A percentile compares a stretch with the other conserved stretches of the same genome.
These are phyloP conservation scores for Hortiboletus campestris DNA, from an alignment of 768 basidiomycete genomes.

Conservation along the genomic window DNA sequence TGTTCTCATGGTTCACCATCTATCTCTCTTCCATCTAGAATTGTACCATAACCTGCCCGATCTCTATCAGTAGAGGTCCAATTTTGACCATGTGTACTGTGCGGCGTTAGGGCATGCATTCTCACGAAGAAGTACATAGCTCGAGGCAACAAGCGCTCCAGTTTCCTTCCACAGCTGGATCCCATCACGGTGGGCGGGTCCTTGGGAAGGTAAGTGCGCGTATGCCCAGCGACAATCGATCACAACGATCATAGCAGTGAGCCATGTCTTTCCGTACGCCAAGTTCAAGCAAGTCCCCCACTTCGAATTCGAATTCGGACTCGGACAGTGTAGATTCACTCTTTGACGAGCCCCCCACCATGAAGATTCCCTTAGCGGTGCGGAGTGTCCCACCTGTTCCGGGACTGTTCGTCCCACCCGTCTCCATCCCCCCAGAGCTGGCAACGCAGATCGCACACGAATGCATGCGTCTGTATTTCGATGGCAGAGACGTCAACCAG, in stretches of 20 bases:
- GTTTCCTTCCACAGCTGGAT: not conserved
- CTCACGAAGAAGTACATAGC: conserved; percentile 19
- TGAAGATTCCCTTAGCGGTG: conserved; percentile 20
- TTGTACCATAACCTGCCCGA: not conserved
- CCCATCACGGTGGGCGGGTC: not conserved
- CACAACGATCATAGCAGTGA: not conserved
- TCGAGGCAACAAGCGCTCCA: not conserved
- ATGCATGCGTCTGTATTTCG: conserved; percentile 60
- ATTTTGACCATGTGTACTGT: not conserved
- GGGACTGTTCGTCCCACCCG: conserved; percentile 59
- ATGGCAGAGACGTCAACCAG: conserved; percentile 57
- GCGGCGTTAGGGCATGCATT: conserved; percentile 11
- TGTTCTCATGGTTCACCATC: no score
- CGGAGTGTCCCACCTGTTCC: conserved; percentile 54
- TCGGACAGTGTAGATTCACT: conserved; percentile 42
- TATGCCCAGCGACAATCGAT: not conserved
- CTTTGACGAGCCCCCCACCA: conserved; percentile 43
- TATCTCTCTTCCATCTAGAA: not conserved
- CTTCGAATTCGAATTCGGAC: conserved; percentile 12
- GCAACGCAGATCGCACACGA: conserved; percentile 47
- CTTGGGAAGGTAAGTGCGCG: conserved; percentile 8
- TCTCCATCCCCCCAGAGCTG: conserved; percentile 50
- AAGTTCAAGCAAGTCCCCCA: not conserved
- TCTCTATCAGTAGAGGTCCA: not conserved
- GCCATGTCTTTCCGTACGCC: conserved; percentile 8